These are phyloP conservation scores for Penicillium sp. DNA, from an alignment of 2,329 filamentous ascomycete species.

Conservation along the genomic window DNA sequence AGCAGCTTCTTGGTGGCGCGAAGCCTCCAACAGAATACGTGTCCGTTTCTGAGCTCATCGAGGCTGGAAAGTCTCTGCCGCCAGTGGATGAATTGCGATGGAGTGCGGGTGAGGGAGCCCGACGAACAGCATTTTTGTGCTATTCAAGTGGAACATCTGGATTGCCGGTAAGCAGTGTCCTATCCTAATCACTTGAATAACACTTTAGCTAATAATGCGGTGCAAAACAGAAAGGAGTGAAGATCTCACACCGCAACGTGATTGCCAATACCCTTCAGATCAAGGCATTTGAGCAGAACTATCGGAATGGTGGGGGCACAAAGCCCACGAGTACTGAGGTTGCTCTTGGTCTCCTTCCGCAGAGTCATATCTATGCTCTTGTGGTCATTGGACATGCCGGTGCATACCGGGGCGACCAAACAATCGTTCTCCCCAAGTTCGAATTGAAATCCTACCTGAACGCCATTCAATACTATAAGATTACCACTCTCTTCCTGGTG, in stretches of 20 bases:
- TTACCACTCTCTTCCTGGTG: constrained; percentile 66
- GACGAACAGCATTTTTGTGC: constrained; percentile 72
- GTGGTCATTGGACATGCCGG: constrained; percentile 67
- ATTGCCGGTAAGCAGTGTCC: constrained; percentile 58
- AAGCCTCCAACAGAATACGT: constrained; percentile 52
- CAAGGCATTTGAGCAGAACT: constrained; percentile 49
- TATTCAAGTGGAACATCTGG: constrained; percentile 80
- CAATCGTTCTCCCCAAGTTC: constrained; percentile 71
- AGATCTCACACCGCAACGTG: constrained; percentile 77
- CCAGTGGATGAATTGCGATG: constrained; percentile 43
- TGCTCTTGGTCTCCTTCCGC: constrained; percentile 68
- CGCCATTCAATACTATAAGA: constrained; percentile 67
- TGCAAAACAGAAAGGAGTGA: constrained; percentile 68
- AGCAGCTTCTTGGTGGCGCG: constrained; percentile 51
- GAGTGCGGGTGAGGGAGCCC: constrained; percentile 47
- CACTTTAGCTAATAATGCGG: not conserved
- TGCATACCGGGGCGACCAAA: constrained; percentile 69
- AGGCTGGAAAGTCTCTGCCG: constrained; percentile 53
- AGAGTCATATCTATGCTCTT: constrained; percentile 79
- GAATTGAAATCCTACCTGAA: constrained; percentile 65
- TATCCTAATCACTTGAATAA: not conserved
- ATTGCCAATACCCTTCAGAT: constrained; percentile 74
- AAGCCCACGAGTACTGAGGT: constrained; percentile 45
- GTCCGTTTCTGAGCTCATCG: constrained; percentile 66
- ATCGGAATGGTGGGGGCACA: constrained; percentile 16